phyloP scores from a whole-genome alignment of 2,329 filamentous ascomycete species.

The Venturia nashicola region DNA sequence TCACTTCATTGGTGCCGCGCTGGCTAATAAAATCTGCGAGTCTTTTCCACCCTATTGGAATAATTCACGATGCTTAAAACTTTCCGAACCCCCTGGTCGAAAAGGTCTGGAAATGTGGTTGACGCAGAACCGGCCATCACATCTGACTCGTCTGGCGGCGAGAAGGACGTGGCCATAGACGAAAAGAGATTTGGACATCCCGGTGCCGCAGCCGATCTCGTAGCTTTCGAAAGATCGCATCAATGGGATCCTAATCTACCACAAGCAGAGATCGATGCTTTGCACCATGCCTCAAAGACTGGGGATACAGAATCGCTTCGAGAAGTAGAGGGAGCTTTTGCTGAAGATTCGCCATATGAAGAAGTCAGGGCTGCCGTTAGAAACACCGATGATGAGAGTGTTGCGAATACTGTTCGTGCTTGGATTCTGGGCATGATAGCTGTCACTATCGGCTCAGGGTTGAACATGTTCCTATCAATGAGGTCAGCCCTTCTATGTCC shows the following conservation, averaged over 20 bases:
- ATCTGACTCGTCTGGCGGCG: not conserved
- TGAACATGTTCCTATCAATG: conserved; percentile 52
- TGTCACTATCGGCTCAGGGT: conserved; percentile 17
- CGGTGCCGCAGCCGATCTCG: not conserved
- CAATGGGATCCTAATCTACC: conserved; percentile 17
- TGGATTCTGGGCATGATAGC: conserved; percentile 5
- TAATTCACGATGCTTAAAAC: not conserved
- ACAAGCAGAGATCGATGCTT: conserved; percentile 15
- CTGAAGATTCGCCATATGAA: conserved; percentile 12
- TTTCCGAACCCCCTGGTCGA: not conserved
- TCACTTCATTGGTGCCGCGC: not conserved
- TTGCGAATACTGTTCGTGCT: conserved; percentile 12
- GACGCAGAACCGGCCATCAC: not conserved
- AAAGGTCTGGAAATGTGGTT: not conserved
- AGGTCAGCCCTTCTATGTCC: conserved; percentile 39
- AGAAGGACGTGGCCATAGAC: not conserved
- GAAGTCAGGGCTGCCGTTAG: conserved; percentile 12
- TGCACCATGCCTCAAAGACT: conserved; percentile 13
- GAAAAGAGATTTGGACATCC: not conserved
- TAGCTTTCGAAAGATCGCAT: conserved; percentile 13
- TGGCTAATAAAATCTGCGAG: not conserved
- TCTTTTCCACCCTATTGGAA: not conserved
- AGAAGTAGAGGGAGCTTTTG: conserved; percentile 6
- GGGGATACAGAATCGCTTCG: conserved; percentile 14
- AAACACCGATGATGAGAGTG: conserved; percentile 8